Evolutionary conservation across 2,329 filamentous ascomycete species (phyloP), one percentile per base, ranked within the genome.

Genomic region (Neonectria neomacrospora): DNA sequence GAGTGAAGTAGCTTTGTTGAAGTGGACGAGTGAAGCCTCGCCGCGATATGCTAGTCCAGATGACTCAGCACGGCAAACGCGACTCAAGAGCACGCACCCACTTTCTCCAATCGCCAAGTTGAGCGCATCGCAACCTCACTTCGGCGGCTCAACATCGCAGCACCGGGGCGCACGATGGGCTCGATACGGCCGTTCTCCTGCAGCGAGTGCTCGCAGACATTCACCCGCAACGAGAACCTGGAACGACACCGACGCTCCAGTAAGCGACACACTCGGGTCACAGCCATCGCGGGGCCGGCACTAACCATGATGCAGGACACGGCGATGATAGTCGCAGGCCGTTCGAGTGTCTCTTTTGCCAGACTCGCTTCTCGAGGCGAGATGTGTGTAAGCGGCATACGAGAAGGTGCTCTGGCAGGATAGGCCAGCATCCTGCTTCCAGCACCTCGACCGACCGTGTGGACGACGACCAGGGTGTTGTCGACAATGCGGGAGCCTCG

Each of bases 171-270:
- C 44, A 47, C n/a, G 14, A 54, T 55, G 53, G 34, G n/a, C 20
- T 55, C 53, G 11, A 37, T 37, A 3, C 22, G 53, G 14, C 41
- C 53, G 12, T 55, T 55, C 34, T 55, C 39, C n/a, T 54, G 52
- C 37, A 41, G 28, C 16, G 22, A 42, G 34, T 55, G 53, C n/a
- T 34, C 41, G 5, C 53, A 55, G 20, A 55, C 53, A 16, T 45
- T 45, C 16, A 47, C 53, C 12, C 10, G 53, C 8, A 53, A 71
- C 63, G 70, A 70, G 60, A 72, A 71, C 28, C 22, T 70, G 42
- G 65, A 60, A 48, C 68, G 70, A 10, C 70, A 72, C 30, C 63
- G 59, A 42, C 70, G 69, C 11, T 67, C 70, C 11, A 69, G 69
- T 71, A 42, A 20, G 42, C 12, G 26, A n/a, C n/a, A n/a, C 23